Base-by-base conservation (phyloP, 805 yeast species). In the Maudiozyma turicensis region DNA sequence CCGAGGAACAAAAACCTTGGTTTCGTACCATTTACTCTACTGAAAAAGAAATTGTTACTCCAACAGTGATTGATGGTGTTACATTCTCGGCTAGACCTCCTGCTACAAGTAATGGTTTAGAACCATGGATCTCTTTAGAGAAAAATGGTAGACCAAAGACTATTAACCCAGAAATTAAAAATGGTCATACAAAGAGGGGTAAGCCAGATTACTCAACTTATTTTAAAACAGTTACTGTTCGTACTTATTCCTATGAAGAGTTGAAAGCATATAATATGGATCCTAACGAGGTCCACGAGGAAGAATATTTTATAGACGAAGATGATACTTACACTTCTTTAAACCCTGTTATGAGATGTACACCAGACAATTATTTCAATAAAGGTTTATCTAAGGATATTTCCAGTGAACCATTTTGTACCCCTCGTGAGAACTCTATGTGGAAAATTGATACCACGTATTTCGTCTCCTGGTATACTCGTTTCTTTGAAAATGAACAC, bases 331-430 rank as follows among this genome's bases (percentile, higher is more conserved):
- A 86, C 58, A 82, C 80, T 30, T 68, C 75, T 15, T 71, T 88
- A 62, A 85, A 82, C 60, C 96, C 96, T 0, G 64, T 88, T 45
- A 75, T 86, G 59, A 75, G 96, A 67, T 88, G 96, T 68, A 85
- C 89, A 4, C 96, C 96, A 2, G 83, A 83, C 48, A 67, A 76
- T 44, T 88, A 85, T 62, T 73, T 70, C 58, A 75, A 73, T 55
- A 83, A 81, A 60, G 91, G 90, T 8, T 51, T 71, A 37, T 82
- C 80, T 32, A 79, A 80, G 55, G 66, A 70, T 47, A 63, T 67
- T 14, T 58, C 69, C 1, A 77, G 88, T 39, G 93, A 72, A 46
- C 96, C 96, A n/a, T 86, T 87, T 65, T 88, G 96, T 65, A 77
- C 86, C 20, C 96, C 96, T 10, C 72, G 70, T 34, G 90, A 84